Evolutionary conservation across 495 filamentous ascomycete genomes (phyloP), one percentile per base, ranked within the genome.

Genomic region (Penicillium canescens): DNA sequence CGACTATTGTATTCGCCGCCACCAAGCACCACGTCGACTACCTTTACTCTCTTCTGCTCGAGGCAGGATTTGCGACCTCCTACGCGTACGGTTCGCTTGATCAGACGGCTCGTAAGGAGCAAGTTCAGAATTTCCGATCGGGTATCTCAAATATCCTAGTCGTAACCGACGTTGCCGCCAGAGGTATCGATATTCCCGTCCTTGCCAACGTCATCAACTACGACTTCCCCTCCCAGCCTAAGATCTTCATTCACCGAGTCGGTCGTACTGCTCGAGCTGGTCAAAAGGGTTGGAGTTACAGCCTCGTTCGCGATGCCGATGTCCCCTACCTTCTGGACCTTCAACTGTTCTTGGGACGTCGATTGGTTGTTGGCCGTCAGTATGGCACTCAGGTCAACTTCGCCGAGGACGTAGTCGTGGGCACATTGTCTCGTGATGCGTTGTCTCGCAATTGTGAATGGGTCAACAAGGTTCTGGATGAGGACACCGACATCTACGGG

Each of bases 21-120:
- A 98, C 94, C 0, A 98, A 98, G 62, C 93, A 98, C 69, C 91
- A 97, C 60, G 94, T 98, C n/a, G 94, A 98, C 61, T 98, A 96
- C 68, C 70, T 98, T 6, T 82, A 88, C 28, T 77, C 81, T 23
- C 73, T 98, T 14, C 77, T 98, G 3, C 69, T 76, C 14, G 74
- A 85, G 36, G 82, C 88, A 16, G 93, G 92, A 5, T 98, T 92
- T 71, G 81, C 90, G 4, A 88, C 92, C 0, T 98, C 94, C 3
- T 91, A 96, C 60, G 89, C 86, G 37, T 98, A 98, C 71, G 94
- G 95, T 55, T 86, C 91, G 2, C 77, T 98, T 33, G 94, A 98
- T 63, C 95, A 98, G 59, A 90, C 87, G 9, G 94, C 94, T 16
- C 85, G 94, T 61, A 91, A 90, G 65, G 84, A 90, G 11, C 92